phyloP scores from a whole-genome alignment of 2,329 filamentous ascomycete species.

The Sclerotinia borealis region DNA sequence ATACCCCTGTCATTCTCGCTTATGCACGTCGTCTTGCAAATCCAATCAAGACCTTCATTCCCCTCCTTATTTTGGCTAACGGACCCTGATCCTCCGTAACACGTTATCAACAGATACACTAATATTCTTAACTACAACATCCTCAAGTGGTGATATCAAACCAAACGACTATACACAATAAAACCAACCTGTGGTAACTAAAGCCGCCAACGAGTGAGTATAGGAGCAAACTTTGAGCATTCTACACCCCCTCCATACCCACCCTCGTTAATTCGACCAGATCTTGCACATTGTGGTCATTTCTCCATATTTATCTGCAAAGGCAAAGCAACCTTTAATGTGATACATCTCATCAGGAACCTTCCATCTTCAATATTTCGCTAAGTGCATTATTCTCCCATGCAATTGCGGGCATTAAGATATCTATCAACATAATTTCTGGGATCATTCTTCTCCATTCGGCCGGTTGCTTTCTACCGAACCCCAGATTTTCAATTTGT shows the following conservation, averaged over 20 bases:
- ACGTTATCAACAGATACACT: constrained; percentile 1
- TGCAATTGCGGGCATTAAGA: not conserved
- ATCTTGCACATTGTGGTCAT: constrained; percentile 7
- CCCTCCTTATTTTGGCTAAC: not conserved
- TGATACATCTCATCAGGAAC: constrained; percentile 4
- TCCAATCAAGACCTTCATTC: constrained; percentile 2
- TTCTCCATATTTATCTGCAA: constrained; percentile 11
- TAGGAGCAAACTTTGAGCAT: not conserved
- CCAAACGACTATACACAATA: not conserved
- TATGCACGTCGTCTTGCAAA: constrained; percentile 11
- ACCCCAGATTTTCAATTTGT: constrained; percentile 27
- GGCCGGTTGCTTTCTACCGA: constrained; percentile 26
- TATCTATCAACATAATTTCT: not conserved
- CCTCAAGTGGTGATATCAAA: not conserved
- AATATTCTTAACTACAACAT: not conserved
- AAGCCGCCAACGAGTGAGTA: not conserved
- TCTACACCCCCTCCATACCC: not conserved
- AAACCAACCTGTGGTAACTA: not conserved
- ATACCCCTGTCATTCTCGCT: constrained; percentile 1
- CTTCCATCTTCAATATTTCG: not conserved
- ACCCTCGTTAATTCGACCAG: not conserved
- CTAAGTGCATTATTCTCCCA: not conserved
- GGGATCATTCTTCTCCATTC: constrained; percentile 1
- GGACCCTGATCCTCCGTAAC: constrained; percentile 6
- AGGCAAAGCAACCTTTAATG: constrained; percentile 2